These are phyloP conservation scores for Scenedesmus sp. DNA, from an alignment of 163 green algal species.

Conservation along the genomic window DNA sequence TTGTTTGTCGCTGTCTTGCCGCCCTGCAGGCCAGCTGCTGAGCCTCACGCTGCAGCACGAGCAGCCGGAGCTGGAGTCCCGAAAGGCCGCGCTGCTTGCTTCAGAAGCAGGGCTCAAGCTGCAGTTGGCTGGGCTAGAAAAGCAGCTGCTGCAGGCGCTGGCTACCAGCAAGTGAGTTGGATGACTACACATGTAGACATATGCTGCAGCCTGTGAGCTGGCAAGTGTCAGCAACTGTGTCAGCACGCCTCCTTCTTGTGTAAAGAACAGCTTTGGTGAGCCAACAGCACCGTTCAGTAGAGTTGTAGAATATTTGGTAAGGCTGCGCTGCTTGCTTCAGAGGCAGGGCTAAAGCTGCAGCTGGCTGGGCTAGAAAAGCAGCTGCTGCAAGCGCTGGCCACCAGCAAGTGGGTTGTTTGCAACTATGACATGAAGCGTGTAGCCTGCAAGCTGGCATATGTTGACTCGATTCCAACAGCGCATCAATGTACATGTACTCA, in stretches of 20 bases:
- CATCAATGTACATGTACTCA: no score
- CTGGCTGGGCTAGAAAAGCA: neutral
- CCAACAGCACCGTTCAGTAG: no score
- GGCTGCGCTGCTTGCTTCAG: no score
- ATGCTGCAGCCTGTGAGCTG: no score
- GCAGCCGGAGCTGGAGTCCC: conserved; percentile 84
- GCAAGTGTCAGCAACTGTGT: no score
- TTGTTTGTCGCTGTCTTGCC: neutral
- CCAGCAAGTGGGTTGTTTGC: neutral
- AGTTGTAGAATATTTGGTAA: no score
- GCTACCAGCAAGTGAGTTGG: conserved; percentile 62
- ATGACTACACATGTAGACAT: no score
- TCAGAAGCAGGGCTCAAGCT: conserved; percentile 77
- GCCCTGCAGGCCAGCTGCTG: conserved; percentile 72
- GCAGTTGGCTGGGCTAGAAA: conserved; percentile 79
- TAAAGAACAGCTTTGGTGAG: no score
- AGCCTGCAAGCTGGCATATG: no score
- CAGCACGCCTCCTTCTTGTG: no score
- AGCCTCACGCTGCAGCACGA: conserved; percentile 80
- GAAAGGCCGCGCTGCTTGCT: conserved; percentile 75
- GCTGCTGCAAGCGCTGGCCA: neutral
- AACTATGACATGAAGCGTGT: neutral
- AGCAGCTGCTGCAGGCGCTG: conserved; percentile 80
- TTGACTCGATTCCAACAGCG: no score
- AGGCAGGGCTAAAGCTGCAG: no score